Percentiles rank a stretch among this genome's conserved stretches.
Evolutionary conservation across 495 filamentous ascomycete genomes (phyloP).

Genomic region (Penicillium antarcticum): DNA sequence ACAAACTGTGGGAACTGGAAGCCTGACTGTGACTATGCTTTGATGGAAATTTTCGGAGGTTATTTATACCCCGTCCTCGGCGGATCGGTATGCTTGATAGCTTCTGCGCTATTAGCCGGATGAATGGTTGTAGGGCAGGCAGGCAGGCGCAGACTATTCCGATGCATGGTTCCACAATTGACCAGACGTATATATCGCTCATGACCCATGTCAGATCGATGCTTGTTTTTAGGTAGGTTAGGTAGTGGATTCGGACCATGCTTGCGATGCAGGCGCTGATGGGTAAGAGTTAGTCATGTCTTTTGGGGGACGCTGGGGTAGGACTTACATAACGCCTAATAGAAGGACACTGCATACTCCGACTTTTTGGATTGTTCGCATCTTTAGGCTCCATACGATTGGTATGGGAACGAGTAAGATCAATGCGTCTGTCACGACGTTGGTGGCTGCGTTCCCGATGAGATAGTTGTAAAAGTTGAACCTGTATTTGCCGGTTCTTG

Average conservation of each 20-base stretch:
- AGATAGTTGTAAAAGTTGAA: slow-evolving; percentile 21
- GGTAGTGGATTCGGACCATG: slow-evolving; percentile 24
- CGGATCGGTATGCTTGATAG: slow-evolving; percentile 2
- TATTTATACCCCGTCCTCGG: neutral
- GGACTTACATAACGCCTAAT: slow-evolving; percentile 37
- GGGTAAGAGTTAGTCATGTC: neutral
- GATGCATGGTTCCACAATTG: slow-evolving; percentile 40
- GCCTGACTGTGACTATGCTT: no score
- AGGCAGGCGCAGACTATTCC: slow-evolving; percentile 42
- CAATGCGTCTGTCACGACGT: slow-evolving; percentile 51
- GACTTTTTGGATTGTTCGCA: slow-evolving; percentile 41
- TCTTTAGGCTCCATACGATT: slow-evolving; percentile 39
- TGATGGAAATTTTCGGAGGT: no score
- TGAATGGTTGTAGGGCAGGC: slow-evolving; percentile 18
- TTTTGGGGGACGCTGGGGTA: neutral
- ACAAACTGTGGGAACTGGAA: neutral
- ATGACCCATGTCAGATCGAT: slow-evolving; percentile 36
- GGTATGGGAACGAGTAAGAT: slow-evolving; percentile 49
- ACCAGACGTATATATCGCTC: slow-evolving; percentile 42
- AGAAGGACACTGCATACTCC: slow-evolving; percentile 48
- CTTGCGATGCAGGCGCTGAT: slow-evolving; percentile 21
- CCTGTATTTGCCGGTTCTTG: slow-evolving; percentile 8
- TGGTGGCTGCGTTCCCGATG: slow-evolving; percentile 45
- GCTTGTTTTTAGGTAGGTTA: slow-evolving; percentile 20
- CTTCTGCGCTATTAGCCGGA: slow-evolving; percentile 12